phyloP scores from a whole-genome alignment of 2,329 filamentous ascomycete species.

The Monilinia aucupariae region DNA sequence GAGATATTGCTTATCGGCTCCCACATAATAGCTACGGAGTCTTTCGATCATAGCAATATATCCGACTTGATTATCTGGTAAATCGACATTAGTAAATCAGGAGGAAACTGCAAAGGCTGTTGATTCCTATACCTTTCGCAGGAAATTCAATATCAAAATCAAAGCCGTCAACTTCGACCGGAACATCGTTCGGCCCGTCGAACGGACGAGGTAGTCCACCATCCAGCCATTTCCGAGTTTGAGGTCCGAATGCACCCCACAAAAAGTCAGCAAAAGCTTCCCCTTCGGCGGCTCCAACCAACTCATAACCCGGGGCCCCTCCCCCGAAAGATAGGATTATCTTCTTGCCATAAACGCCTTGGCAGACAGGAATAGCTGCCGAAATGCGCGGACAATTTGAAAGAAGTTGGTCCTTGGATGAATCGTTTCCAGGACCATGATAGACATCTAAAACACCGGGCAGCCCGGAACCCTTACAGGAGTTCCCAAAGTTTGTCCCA shows the following conservation, averaged over 20 bases:
- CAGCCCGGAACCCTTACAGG: conserved; percentile 33
- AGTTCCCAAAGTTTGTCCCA: conserved; percentile 40
- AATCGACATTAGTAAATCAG: neutral
- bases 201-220: conserved; percentile 31
- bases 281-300: conserved; percentile 37
- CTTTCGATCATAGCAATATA: conserved; percentile 30
- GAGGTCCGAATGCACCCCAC: conserved; percentile 40
- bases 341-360: conserved; percentile 37
- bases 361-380: conserved; percentile 38
- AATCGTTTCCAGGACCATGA: conserved; percentile 28
- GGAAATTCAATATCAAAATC: conserved; percentile 34
- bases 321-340: conserved; percentile 40
- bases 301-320: conserved; percentile 33
- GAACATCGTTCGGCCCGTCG: conserved; percentile 22
- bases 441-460: conserved; percentile 31
- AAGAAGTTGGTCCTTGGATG: conserved; percentile 34
- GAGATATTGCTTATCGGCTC: conserved; percentile 29
- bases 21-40: conserved; percentile 27
- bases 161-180: conserved; percentile 33
- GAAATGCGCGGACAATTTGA: conserved; percentile 36
- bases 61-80: conserved; percentile 24
- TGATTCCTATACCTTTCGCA: conserved; percentile 19
- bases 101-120: neutral
- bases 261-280: conserved; percentile 37
- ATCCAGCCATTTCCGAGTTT: conserved; percentile 33